Base-by-base conservation (phyloP, 2,329 filamentous ascomycete species). In the Fusarium clavum region DNA sequence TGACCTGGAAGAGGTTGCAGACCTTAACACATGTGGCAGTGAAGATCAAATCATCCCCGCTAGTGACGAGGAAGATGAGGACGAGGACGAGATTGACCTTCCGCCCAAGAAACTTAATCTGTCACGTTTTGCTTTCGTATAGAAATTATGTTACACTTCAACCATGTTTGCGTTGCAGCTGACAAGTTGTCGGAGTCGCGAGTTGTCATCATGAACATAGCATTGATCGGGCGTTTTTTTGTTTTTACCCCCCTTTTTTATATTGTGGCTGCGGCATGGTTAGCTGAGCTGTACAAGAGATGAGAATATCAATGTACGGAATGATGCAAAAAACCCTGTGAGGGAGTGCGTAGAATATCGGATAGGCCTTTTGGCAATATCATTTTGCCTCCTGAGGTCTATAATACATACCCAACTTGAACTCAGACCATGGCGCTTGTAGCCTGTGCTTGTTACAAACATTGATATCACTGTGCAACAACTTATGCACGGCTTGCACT, bases 1-100 rank as follows among this genome's bases (percentile, higher is more conserved):
- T 4, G 85, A 88, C 67, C 64, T 87, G 27, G 79, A 79, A 10
- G 87, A 89, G 70, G 81, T 88, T 6, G 84, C 84, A 70, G 83
- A 85, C 3, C 75, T 88, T 44, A 86, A 87, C 70, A 75, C 72
- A 55, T 76, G 75, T 52, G 87, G 87, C 16, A 89, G 87, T 71
- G 87, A 90, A 73, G 87, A 90, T 60, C 81, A 87, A 57, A 83
- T 89, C 65, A 77, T 86, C 16, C 83, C 84, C 27, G 85, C 85
- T 74, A 87, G 85, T 64, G 84, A 86, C 62, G 83, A 72, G 20
- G 85, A 86, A 57, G 80, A 81, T 20, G 83, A 84, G 9, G 75
- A 70, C 6, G 61, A 60, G 12, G 68, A 77, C 12, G 82, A 83
- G 34, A 69, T 75, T 4, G 77, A 78, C 5, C 67, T 67, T 10